A percentile compares a stretch with the other conserved stretches of the same genome.
These are phyloP conservation scores for Prototheca wickerhamii DNA, from an alignment of 163 green algal genomes.

Conservation along the genomic window DNA sequence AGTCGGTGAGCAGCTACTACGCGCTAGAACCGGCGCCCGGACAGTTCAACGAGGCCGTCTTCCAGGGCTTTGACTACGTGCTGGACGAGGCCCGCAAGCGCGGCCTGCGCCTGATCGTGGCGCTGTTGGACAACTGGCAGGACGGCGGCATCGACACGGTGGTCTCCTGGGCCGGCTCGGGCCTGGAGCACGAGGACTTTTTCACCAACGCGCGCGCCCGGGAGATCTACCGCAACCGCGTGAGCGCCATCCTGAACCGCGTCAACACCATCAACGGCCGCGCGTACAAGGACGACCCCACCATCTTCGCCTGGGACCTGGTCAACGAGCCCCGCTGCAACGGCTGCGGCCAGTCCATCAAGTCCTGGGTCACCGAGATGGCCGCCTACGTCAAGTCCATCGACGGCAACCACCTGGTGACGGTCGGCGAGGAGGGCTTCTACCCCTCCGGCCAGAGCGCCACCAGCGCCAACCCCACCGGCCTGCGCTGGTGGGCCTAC, in stretches of 20 bases:
- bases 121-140: conserved; percentile 46
- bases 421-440: conserved; percentile 53
- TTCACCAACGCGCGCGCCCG: conserved; percentile 6
- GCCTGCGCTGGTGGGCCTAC: conserved; percentile 19
- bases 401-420: conserved; percentile 52
- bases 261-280: conserved; percentile 49
- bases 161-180: conserved; percentile 23
- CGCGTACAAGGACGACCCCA: conserved; percentile 44
- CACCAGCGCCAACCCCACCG: conserved; percentile 16
- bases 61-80: conserved; percentile 39
- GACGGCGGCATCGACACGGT: conserved; percentile 28
- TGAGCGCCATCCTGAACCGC: conserved; percentile 16
- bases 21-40: conserved; percentile 20
- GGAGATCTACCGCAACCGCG: conserved; percentile 15
- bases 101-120: conserved; percentile 27
- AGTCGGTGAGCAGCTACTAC: conserved; percentile 21
- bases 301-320: conserved; percentile 59
- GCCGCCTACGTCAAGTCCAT: conserved; percentile 38
- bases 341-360: conserved; percentile 17
- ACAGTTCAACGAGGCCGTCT: conserved; percentile 42
- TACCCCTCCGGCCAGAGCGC: conserved; percentile 17
- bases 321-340: conserved; percentile 44
- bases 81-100: conserved; percentile 26
- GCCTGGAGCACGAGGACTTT: conserved; percentile 18
- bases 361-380: conserved; percentile 50